Evolutionary conservation across 2,329 filamentous ascomycete genomes (phyloP).

Genomic region (Neonectria punicea): DNA sequence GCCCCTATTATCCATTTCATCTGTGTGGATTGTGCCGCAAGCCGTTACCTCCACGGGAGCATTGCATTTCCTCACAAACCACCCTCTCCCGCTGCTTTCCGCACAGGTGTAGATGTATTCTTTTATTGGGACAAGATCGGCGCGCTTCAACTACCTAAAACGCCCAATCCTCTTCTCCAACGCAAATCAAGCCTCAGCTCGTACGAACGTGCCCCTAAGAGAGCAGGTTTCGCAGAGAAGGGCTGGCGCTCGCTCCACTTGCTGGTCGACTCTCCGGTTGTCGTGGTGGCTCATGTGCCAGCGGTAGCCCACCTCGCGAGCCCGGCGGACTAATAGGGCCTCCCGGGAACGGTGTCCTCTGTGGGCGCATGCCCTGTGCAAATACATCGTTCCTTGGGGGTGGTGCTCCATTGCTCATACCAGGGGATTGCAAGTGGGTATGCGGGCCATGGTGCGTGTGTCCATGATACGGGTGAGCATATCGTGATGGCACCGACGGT

Average conservation of each 20-base stretch:
- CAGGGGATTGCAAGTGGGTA: slow-evolving; percentile 44
- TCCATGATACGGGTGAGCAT: slow-evolving; percentile 50
- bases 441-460: slow-evolving; percentile 40
- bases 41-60: neutral
- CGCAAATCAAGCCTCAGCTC: neutral
- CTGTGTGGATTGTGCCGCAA: neutral
- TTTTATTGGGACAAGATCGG: neutral
- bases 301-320: slow-evolving; percentile 52
- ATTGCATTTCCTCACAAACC: neutral
- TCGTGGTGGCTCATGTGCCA: slow-evolving; percentile 43
- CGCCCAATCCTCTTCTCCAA: neutral
- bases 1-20: neutral
- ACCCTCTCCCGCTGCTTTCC: neutral
- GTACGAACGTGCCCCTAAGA: slow-evolving; percentile 55
- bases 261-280: slow-evolving; percentile 57
- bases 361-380: slow-evolving; percentile 55
- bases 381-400: slow-evolving; percentile 49
- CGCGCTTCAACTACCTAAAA: neutral
- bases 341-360: slow-evolving; percentile 54
- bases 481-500: slow-evolving; percentile 55
- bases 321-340: slow-evolving; percentile 59
- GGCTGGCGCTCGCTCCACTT: slow-evolving; percentile 80
- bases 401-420: slow-evolving; percentile 48
- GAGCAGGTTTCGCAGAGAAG: slow-evolving; percentile 78
- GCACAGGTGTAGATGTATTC: neutral